phyloP scores from a whole-genome alignment of 345 rosid genomes.

The Cardamine occulta region DNA sequence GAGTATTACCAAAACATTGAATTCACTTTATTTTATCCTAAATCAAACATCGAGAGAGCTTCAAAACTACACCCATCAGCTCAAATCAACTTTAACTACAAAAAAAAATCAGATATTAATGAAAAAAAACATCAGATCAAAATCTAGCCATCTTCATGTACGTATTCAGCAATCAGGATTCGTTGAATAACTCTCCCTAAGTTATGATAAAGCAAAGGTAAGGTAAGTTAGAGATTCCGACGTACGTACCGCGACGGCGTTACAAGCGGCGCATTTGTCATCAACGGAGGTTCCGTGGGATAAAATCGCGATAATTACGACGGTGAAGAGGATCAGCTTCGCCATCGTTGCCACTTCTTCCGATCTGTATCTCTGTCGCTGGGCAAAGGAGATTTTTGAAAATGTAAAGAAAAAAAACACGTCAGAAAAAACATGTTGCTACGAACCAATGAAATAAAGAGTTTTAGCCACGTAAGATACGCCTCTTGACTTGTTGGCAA shows the following conservation, averaged over 20 bases:
- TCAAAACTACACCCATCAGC: not conserved
- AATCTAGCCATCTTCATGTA: not conserved
- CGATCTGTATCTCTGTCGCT: conserved; percentile 6
- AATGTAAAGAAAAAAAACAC: not conserved
- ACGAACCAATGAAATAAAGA: not conserved
- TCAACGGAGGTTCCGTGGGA: conserved; percentile 52
- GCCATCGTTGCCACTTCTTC: conserved; percentile 27
- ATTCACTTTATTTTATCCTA: not conserved
- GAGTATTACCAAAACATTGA: not conserved
- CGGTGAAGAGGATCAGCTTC: conserved; percentile 33
- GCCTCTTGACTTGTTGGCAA: not conserved
- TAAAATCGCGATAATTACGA: conserved; percentile 40
- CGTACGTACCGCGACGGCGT: conserved; percentile 80
- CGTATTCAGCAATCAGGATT: not conserved
- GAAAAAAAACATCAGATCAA: not conserved
- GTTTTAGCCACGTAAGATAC: conserved; percentile 2
- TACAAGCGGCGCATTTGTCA: conserved; percentile 85
- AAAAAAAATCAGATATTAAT: not conserved
- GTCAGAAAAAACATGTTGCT: too few relatives aligned
- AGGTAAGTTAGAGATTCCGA: not conserved
- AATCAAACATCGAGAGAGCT: not conserved
- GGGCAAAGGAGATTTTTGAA: conserved; percentile 3
- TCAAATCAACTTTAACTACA: not conserved
- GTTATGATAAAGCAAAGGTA: not conserved
- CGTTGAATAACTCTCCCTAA: not conserved